Conservation (phyloP, 148 eudicot genomes). For the Hydrangea macrophylla region DNA sequence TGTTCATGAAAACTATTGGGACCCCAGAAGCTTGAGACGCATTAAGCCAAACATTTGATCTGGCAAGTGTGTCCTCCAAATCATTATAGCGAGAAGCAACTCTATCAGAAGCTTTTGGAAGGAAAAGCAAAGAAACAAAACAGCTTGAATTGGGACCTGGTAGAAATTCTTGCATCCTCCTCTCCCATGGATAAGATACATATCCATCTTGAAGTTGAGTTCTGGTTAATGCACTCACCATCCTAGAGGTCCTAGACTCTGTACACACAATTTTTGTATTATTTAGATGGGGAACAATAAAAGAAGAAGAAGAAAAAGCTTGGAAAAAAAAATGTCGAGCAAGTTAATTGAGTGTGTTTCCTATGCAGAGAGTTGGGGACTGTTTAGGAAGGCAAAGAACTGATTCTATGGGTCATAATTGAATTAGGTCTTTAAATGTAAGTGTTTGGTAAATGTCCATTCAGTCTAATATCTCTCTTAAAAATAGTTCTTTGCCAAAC, state of each 20-base stretch:
- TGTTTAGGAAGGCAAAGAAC: no score
- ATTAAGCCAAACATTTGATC: constrained; percentile 79
- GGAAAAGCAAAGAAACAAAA: constrained; percentile 65
- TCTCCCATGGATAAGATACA: constrained; percentile 79
- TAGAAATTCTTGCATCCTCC: constrained; percentile 61
- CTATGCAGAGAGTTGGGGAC: neutral
- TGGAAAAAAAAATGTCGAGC: neutral
- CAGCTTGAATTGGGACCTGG: constrained; percentile 68
- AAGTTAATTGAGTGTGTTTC: neutral
- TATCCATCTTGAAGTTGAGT: constrained; percentile 62
- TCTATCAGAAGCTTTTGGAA: constrained; percentile 57
- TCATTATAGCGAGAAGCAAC: constrained; percentile 48
- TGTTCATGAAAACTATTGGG: constrained; percentile 58
- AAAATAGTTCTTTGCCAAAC: no score
- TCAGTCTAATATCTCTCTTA: no score
- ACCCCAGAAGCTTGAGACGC: constrained; percentile 69
- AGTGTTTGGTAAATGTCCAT: no score
- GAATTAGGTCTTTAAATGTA: no score
- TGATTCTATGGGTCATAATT: no score
- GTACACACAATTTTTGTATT: neutral
- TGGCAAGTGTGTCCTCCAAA: constrained; percentile 78
- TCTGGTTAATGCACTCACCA: constrained; percentile 49
- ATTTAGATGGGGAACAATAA: neutral
- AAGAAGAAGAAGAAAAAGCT: neutral
- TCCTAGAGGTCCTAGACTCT: constrained; percentile 69